phyloP scores from a whole-genome alignment of 2,329 filamentous ascomycete genomes.

The Fusarium sp. region DNA sequence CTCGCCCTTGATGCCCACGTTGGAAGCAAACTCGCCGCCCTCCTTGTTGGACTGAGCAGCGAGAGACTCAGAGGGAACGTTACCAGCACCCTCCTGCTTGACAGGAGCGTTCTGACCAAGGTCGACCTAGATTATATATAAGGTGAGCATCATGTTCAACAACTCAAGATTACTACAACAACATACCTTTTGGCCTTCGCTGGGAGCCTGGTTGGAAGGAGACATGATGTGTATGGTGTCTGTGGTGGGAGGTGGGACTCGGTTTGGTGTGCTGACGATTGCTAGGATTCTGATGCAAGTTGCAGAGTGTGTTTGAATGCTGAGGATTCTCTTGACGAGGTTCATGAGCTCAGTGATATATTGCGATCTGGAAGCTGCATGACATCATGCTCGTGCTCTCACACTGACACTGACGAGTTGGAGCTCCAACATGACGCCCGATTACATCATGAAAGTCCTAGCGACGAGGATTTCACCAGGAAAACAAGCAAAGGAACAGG shows the following conservation, averaged over 20 bases:
- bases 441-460: constrained; percentile 36
- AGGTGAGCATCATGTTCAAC: constrained; percentile 16
- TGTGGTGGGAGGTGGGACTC: not conserved
- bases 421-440: constrained; percentile 29
- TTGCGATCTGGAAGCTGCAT: constrained; percentile 9
- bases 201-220: constrained; percentile 23
- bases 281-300: not conserved
- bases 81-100: constrained; percentile 69
- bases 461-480: constrained; percentile 3
- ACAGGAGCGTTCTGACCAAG: constrained; percentile 58
- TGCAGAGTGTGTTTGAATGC: constrained; percentile 1
- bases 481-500: constrained; percentile 5
- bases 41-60: constrained; percentile 74
- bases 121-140: constrained; percentile 52
- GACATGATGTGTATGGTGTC: constrained; percentile 29
- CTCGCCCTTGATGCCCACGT: constrained; percentile 57
- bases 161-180: not conserved
- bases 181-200: constrained; percentile 40
- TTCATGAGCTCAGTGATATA: constrained; percentile 30
- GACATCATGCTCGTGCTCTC: constrained; percentile 31
- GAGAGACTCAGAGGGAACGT: constrained; percentile 73
- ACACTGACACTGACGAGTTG: constrained; percentile 29
- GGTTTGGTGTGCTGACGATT: not conserved
- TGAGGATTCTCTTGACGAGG: not conserved
- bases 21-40: constrained; percentile 68